Conservation (phyloP, 306 rosid species). For the Hippophae rhamnoides region DNA sequence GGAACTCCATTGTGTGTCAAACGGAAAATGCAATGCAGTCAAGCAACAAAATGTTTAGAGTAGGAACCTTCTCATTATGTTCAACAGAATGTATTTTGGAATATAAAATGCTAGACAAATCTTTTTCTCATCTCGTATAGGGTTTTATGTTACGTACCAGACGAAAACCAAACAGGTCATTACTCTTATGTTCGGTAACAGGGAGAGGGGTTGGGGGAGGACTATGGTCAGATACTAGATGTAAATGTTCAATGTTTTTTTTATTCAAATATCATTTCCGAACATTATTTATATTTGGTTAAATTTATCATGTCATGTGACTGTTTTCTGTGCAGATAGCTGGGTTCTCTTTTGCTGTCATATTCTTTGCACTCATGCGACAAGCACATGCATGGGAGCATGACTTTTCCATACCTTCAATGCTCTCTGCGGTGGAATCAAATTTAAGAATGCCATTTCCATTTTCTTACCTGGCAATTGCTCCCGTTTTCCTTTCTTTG, state of each 20-base stretch:
- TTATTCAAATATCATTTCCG: conserved; percentile 4
- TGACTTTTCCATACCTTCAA: conserved; percentile 66
- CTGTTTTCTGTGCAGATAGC: conserved; percentile 56
- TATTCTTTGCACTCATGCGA: conserved; percentile 79
- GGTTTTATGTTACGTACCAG: too few relatives aligned
- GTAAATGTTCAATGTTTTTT: conserved; percentile 1
- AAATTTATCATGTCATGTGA: conserved; percentile 17
- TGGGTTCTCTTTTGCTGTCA: conserved; percentile 68
- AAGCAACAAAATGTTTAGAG: too few relatives aligned
- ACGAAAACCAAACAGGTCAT: too few relatives aligned
- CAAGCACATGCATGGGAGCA: conserved; percentile 82
- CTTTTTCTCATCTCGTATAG: too few relatives aligned
- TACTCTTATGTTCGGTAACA: too few relatives aligned
- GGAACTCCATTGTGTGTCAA: too few relatives aligned
- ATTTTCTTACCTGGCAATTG: conserved; percentile 47
- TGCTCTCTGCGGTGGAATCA: conserved; percentile 66
- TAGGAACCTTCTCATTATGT: too few relatives aligned
- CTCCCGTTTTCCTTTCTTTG: conserved; percentile 62
- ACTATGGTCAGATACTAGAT: too few relatives aligned
- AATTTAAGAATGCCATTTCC: conserved; percentile 65
- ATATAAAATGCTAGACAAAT: too few relatives aligned
- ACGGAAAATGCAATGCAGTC: too few relatives aligned
- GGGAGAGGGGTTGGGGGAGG: too few relatives aligned
- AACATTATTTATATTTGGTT: conserved; percentile 6
- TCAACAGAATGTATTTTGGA: too few relatives aligned